Percentiles rank a stretch among this genome's conserved stretches.
phyloP scores from a whole-genome alignment of 2,329 filamentous ascomycete genomes.

The Bipolaris sorokiniana region DNA sequence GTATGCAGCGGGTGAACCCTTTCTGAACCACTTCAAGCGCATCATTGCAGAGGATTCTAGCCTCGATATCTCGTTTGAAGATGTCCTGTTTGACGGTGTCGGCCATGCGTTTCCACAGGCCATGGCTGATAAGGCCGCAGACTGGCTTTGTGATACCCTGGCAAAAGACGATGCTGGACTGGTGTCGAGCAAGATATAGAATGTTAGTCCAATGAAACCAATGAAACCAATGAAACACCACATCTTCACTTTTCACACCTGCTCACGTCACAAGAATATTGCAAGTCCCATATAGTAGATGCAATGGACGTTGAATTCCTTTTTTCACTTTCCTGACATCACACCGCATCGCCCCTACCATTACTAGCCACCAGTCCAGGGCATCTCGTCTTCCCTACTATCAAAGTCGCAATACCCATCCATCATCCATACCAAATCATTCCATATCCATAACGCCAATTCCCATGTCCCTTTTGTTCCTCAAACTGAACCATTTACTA shows the following conservation, averaged over 20 bases:
- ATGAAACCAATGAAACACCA: not conserved
- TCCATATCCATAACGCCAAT: no score
- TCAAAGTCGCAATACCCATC: no score
- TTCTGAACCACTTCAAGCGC: conserved; percentile 66
- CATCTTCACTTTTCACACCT: not conserved
- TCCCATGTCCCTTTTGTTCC: no score
- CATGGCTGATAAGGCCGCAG: conserved; percentile 71
- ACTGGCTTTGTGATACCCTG: conserved; percentile 63
- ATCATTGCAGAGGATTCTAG: conserved; percentile 59
- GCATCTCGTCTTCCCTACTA: no score
- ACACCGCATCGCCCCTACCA: no score
- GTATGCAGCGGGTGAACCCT: conserved; percentile 64
- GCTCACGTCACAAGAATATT: not conserved
- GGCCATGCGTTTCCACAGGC: conserved; percentile 71
- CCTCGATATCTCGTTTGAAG: conserved; percentile 63
- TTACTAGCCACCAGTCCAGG: no score
- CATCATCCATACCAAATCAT: no score
- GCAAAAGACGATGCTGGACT: conserved; percentile 13
- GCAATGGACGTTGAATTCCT: not conserved
- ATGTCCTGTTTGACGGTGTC: conserved; percentile 70
- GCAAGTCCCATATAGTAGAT: not conserved
- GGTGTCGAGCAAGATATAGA: conserved; percentile 35
- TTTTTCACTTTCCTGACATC: not conserved
- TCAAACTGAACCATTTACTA: no score
- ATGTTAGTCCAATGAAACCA: not conserved